Percentiles rank a stretch among this genome's conserved stretches.
These are phyloP conservation scores for Penicillium sclerotigenum DNA, from an alignment of 2,329 filamentous ascomycete species.

Conservation along the genomic window DNA sequence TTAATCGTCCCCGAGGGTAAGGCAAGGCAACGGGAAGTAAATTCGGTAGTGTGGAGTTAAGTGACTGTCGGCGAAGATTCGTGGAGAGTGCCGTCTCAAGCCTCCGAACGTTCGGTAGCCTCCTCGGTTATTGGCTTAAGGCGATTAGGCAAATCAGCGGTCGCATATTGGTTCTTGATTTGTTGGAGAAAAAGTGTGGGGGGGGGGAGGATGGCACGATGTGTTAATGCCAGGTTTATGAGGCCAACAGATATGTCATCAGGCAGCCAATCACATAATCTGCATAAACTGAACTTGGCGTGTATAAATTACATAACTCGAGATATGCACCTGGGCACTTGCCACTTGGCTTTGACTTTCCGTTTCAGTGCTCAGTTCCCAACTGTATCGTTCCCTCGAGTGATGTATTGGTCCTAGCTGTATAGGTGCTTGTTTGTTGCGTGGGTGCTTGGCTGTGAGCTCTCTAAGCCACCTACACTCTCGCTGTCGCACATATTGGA, in stretches of 20 bases:
- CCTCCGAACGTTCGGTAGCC: slow-evolving; percentile 7
- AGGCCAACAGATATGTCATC: neutral
- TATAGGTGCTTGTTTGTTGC: too few species aligned
- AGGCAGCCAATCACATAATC: too few species aligned
- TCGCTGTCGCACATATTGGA: too few species aligned
- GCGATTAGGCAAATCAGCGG: slow-evolving; percentile 5
- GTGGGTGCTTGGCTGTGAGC: too few species aligned
- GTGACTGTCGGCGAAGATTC: slow-evolving; percentile 3
- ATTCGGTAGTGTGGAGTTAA: slow-evolving; percentile 20
- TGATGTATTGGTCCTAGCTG: too few species aligned
- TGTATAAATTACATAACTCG: too few species aligned
- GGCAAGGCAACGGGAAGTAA: slow-evolving; percentile 15
- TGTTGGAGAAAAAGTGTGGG: neutral
- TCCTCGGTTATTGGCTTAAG: slow-evolving; percentile 17
- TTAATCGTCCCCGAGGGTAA: slow-evolving; percentile 21
- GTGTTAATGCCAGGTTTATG: neutral
- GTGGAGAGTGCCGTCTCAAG: slow-evolving; percentile 19
- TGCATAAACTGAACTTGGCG: too few species aligned
- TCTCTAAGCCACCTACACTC: too few species aligned
- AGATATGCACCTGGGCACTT: too few species aligned
- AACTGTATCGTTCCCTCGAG: too few species aligned
- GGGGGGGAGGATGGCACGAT: neutral
- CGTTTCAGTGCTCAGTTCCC: too few species aligned
- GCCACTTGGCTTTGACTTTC: too few species aligned
- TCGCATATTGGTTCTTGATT: slow-evolving; percentile 8